Conservation (phyloP, 1,139 yeast genomes). For the Suhomyces bolitotheri region DNA sequence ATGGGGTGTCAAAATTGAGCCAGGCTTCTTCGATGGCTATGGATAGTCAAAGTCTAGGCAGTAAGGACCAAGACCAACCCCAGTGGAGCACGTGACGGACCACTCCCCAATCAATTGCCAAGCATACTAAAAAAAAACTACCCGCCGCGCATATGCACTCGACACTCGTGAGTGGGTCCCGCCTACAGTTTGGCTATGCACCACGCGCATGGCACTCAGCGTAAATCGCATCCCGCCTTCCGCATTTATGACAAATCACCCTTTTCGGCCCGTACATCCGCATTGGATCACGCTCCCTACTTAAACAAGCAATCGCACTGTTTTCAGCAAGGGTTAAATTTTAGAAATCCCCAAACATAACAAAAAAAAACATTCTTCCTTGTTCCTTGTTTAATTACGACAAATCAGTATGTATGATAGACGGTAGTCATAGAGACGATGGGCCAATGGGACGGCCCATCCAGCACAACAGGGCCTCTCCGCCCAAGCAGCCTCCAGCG, state of each 20-base stretch:
- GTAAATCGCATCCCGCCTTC: conserved; percentile 14
- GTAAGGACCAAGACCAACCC: no score
- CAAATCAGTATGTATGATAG: conserved; percentile 11
- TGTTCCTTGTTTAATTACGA: conserved; percentile 12
- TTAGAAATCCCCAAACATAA: conserved; percentile 13
- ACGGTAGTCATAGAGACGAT: conserved; percentile 2
- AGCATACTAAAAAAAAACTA: no score
- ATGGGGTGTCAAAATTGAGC: no score
- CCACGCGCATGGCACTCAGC: conserved; percentile 4
- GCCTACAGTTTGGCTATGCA: conserved; percentile 3
- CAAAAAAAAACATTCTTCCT: conserved; percentile 13
- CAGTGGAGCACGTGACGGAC: no score
- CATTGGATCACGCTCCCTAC: conserved; percentile 13
- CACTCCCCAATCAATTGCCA: no score
- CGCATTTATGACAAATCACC: conserved; percentile 17
- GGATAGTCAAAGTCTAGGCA: no score
- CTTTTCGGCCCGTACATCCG: conserved; percentile 14
- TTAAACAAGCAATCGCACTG: conserved; percentile 15
- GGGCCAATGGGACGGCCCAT: conserved; percentile 2
- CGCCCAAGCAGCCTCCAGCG: no score
- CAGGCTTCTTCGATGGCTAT: no score
- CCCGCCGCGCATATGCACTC: neutral
- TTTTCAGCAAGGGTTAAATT: conserved; percentile 14
- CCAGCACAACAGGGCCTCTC: neutral
- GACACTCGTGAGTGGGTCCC: neutral